A percentile compares a stretch with the other conserved stretches of the same genome.
These are phyloP conservation scores for Anisogramma anomala DNA, from an alignment of 2,329 filamentous ascomycete species.

Conservation along the genomic window DNA sequence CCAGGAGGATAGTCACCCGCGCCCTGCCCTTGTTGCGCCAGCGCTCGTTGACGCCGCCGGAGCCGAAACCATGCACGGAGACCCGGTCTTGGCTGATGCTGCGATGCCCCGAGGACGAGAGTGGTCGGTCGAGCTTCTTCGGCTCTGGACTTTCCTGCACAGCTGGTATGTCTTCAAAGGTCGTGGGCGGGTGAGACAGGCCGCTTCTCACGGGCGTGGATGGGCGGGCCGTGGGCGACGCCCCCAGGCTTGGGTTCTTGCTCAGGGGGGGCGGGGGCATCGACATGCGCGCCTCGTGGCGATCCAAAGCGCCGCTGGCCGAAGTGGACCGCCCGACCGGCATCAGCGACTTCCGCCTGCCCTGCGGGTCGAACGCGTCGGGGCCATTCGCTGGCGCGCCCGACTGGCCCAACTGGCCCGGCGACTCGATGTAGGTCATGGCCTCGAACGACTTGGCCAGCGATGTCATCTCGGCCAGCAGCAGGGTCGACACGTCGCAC, in stretches of 20 bases:
- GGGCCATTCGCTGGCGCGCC: constrained; percentile 31
- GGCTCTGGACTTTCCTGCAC: constrained; percentile 32
- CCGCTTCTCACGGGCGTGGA: constrained; percentile 40
- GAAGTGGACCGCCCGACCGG: constrained; percentile 43
- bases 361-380: constrained; percentile 28
- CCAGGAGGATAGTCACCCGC: constrained; percentile 67
- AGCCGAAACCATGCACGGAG: constrained; percentile 60
- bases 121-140: constrained; percentile 24
- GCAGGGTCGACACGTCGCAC: constrained; percentile 63
- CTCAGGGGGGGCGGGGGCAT: constrained; percentile 54
- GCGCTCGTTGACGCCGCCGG: constrained; percentile 60
- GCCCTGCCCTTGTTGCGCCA: constrained; percentile 72
- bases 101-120: constrained; percentile 16
- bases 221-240: constrained; percentile 34
- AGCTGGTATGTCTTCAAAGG: constrained; percentile 34
- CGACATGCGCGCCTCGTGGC: constrained; percentile 61
- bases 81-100: constrained; percentile 39
- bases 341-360: constrained; percentile 43
- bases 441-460: constrained; percentile 62
- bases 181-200: constrained; percentile 36
- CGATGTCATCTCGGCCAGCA: constrained; percentile 65
- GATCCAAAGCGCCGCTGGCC: constrained; percentile 42
- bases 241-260: constrained; percentile 30
- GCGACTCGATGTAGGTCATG: constrained; percentile 66
- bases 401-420: constrained; percentile 43